Evolutionary conservation across 352 stramenopile genomes (phyloP), one percentile per base, ranked within the genome.

Genomic region (Globisporangium recalcitrans): DNA sequence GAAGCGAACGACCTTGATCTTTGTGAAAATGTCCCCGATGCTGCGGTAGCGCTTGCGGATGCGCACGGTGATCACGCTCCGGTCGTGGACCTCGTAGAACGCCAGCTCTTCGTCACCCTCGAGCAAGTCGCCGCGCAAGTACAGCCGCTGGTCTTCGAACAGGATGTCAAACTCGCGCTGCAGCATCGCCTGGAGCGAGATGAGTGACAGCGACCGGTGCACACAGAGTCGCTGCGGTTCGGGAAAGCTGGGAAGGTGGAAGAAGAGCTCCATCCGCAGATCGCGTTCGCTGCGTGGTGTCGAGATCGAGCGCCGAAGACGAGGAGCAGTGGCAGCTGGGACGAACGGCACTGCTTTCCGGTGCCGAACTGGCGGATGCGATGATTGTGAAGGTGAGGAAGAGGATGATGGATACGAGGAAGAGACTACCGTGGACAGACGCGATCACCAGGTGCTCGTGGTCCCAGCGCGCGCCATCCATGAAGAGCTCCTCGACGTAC

Each of bases 381-480:
- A 5, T 19, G 44, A 46, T 16, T n/a, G 55, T 22, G 1, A 26
- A 42, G 22, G 9, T 7, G 46, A 32, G 4, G 55, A 31, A 1
- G n/a, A 29, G 13, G 47, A 8, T 26, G 27, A 16, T 55, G 51
- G n/a, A 40, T 34, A 24, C 6, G n/a, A 8, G 3, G 27, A 44
- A 3, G 55, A 44, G 26, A 27, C 24, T 13, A 51, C 24, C 22
- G 36, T 60, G 1, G 55, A 61, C 16, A 27, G 40, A 14, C 55
- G 55, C 70, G 19, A 98, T 78, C n/a, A 73, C 76, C 63, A 90
- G 78, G 0, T 64, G 62, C 1, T 72, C 73, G 13, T 62, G 60
- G 38, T 96, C 84, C 91, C 90, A 98, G 1, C 88, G 71, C 14
- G 90, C 91, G 11, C 92, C 92, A 67, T 97, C 90, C 63, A 98